Percentiles rank a stretch among this genome's conserved stretches.
phyloP scores from a whole-genome alignment of 306 rosid genomes.

The Vicia sativa region DNA sequence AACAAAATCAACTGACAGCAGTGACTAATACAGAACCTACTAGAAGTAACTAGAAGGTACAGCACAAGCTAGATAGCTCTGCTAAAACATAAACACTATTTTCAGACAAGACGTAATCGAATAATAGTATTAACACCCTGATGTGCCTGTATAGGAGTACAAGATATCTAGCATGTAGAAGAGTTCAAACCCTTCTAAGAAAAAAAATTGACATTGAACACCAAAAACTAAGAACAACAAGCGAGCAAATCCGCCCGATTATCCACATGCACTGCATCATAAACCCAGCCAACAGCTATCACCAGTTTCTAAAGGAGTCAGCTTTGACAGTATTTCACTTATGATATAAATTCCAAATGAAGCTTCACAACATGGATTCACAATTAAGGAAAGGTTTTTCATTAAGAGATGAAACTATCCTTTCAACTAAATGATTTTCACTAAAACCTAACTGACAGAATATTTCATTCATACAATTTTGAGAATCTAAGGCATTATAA shows the following conservation, averaged over 20 bases:
- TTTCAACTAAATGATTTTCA: constrained; percentile 27
- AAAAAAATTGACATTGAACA: constrained; percentile 22
- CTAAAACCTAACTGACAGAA: constrained; percentile 21
- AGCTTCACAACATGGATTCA: not conserved
- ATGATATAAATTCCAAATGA: constrained; percentile 7
- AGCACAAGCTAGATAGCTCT: constrained; percentile 1
- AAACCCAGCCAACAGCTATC: constrained; percentile 15
- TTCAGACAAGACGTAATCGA: not conserved
- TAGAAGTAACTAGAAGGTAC: not conserved
- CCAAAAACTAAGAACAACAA: not conserved
- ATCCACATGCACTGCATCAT: constrained; percentile 26
- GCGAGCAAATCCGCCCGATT: not conserved
- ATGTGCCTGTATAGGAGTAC: constrained; percentile 12
- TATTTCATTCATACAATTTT: constrained; percentile 24
- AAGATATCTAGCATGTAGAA: not conserved
- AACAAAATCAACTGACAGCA: not conserved
- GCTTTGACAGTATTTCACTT: constrained; percentile 25
- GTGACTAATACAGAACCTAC: not conserved
- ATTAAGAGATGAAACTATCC: constrained; percentile 11
- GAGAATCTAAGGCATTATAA: constrained; percentile 25
- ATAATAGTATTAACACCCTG: constrained; percentile 14
- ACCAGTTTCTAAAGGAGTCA: constrained; percentile 30
- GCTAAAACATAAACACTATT: not conserved
- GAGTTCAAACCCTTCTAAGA: constrained; percentile 25
- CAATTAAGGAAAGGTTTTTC: constrained; percentile 1